These are phyloP conservation scores for Sporothrix brunneoviolacea DNA, from an alignment of 2,329 filamentous ascomycete species.

Conservation along the genomic window DNA sequence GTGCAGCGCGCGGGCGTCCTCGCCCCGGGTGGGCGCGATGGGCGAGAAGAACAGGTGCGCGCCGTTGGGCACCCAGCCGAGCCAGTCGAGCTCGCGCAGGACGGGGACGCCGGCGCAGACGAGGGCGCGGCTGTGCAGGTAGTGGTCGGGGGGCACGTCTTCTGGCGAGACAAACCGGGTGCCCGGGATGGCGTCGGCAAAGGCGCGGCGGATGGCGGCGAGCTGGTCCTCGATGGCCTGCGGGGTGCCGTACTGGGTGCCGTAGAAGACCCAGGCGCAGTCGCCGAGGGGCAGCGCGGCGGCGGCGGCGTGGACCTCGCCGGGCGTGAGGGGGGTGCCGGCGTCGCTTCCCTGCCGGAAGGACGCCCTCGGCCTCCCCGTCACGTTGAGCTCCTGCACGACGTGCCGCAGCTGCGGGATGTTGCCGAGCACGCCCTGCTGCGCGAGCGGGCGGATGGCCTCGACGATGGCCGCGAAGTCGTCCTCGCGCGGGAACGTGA, in stretches of 20 bases:
- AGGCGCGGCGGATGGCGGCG: constrained; percentile 36
- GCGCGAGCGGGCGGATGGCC: constrained; percentile 28
- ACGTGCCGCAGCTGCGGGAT: constrained; percentile 39
- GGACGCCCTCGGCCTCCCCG: constrained; percentile 30
- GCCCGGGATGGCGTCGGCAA: constrained; percentile 33
- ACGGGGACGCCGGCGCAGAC: constrained; percentile 30
- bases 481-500: constrained; percentile 32
- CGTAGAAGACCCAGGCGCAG: constrained; percentile 44
- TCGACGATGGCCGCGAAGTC: constrained; percentile 31
- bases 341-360: constrained; percentile 13
- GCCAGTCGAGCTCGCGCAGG: constrained; percentile 33
- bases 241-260: constrained; percentile 33
- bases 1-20: constrained; percentile 40
- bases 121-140: constrained; percentile 30
- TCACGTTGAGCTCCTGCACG: constrained; percentile 29
- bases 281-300: constrained; percentile 34
- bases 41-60: constrained; percentile 44
- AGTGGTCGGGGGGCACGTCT: constrained; percentile 32
- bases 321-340: constrained; percentile 23
- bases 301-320: constrained; percentile 27
- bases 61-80: constrained; percentile 46
- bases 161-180: constrained; percentile 36
- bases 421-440: constrained; percentile 34
- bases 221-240: constrained; percentile 27
- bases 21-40: constrained; percentile 41